These are phyloP conservation scores for Epipyxis sp. DNA, from an alignment of 108 stramenopile genomes.

Conservation along the genomic window DNA sequence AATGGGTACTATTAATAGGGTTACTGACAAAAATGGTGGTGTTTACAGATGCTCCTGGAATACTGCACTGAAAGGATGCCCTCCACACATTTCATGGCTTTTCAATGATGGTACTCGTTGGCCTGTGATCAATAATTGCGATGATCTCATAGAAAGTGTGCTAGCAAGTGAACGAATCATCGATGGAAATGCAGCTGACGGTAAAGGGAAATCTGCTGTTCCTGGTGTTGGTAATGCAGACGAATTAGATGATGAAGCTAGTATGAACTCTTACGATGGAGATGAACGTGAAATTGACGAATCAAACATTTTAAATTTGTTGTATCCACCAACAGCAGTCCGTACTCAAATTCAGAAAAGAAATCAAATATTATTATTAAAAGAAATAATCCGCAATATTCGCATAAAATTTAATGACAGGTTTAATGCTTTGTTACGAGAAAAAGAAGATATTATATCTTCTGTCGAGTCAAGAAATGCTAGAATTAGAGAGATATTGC, in stretches of 20 bases:
- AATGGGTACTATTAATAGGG: neutral
- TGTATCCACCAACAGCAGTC: constrained; percentile 60
- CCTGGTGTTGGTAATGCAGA: neutral
- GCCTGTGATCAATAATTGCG: neutral
- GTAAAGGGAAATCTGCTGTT: neutral
- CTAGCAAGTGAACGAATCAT: neutral
- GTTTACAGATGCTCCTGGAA: neutral
- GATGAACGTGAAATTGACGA: constrained; percentile 10
- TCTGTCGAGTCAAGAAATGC: constrained; percentile 50
- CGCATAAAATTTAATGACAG: constrained; percentile 50
- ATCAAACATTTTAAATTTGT: constrained; percentile 31
- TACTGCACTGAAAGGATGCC: neutral
- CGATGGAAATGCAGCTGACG: neutral
- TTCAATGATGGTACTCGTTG: constrained; percentile 22
- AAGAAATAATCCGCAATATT: constrained; percentile 47
- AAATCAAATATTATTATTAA: constrained; percentile 55
- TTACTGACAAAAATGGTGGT: neutral
- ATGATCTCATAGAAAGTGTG: constrained; percentile 2
- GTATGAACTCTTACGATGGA: neutral
- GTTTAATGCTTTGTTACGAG: constrained; percentile 39
- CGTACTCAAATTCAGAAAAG: constrained; percentile 53
- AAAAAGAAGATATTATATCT: constrained; percentile 40
- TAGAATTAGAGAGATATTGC: constrained; percentile 55
- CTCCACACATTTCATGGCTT: neutral
- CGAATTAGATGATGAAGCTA: neutral